phyloP scores from a whole-genome alignment of 2,329 filamentous ascomycete species.

The Sphaerulina populicola region DNA sequence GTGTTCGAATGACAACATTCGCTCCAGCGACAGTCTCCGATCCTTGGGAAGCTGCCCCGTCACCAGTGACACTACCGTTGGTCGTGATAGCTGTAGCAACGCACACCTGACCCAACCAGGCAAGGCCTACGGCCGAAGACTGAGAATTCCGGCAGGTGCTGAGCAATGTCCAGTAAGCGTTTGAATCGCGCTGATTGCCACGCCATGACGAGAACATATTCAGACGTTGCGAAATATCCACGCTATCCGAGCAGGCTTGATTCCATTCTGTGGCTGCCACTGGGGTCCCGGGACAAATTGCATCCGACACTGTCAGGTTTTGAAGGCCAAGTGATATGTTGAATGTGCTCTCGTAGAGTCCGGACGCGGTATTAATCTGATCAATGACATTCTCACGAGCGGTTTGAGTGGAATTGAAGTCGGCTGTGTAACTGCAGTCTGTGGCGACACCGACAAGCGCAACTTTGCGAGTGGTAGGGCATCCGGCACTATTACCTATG shows the following conservation, averaged over 20 bases:
- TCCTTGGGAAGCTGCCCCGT: conserved; percentile 33
- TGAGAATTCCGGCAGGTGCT: conserved; percentile 56
- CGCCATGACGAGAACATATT: conserved; percentile 87
- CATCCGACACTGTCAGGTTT: conserved; percentile 70
- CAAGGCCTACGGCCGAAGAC: conserved; percentile 70
- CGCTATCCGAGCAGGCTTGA: conserved; percentile 54
- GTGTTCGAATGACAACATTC: conserved; percentile 78
- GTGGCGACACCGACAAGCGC: conserved; percentile 86
- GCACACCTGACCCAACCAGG: conserved; percentile 88
- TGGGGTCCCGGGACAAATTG: conserved; percentile 63
- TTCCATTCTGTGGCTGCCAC: conserved; percentile 73
- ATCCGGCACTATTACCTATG: conserved; percentile 77
- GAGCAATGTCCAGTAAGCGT: conserved; percentile 89
- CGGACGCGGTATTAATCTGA: conserved; percentile 77
- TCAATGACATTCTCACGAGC: conserved; percentile 68
- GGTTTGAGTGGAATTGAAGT: conserved; percentile 58
- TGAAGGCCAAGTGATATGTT: conserved; percentile 88
- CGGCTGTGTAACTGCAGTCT: conserved; percentile 76
- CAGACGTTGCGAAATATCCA: conserved; percentile 65
- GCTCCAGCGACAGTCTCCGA: conserved; percentile 72
- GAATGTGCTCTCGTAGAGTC: conserved; percentile 81
- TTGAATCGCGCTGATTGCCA: conserved; percentile 64
- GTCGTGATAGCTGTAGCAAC: conserved; percentile 46
- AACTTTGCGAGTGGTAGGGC: conserved; percentile 81
- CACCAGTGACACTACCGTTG: conserved; percentile 35